phyloP scores from a whole-genome alignment of 345 rosid genomes.

The Brassica juncea region DNA sequence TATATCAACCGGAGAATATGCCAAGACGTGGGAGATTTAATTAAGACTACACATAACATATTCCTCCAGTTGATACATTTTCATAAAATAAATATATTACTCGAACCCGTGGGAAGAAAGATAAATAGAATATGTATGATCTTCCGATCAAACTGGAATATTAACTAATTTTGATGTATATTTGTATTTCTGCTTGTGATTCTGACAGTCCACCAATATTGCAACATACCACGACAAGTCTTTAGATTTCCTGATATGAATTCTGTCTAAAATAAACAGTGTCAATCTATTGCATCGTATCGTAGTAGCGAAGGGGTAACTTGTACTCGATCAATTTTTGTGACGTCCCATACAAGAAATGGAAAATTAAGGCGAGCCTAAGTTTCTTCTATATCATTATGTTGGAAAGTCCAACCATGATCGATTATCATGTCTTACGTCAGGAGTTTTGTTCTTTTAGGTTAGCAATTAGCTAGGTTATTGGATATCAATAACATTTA shows the following conservation, averaged over 20 bases:
- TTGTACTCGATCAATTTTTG: conserved; percentile 14
- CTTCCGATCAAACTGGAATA: background rate
- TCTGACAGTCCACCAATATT: background rate
- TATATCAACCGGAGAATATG: conserved; percentile 29
- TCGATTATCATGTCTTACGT: background rate
- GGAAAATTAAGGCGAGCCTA: background rate
- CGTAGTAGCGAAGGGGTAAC: background rate
- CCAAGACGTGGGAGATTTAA: conserved; percentile 4
- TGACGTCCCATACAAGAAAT: conserved; percentile 23
- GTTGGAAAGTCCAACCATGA: background rate
- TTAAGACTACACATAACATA: background rate
- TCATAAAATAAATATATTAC: background rate
- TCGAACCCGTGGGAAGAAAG: background rate
- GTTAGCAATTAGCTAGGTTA: no score
- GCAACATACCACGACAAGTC: background rate
- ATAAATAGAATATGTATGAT: background rate
- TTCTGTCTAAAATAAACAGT: background rate
- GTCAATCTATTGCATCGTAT: background rate
- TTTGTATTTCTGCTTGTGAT: background rate
- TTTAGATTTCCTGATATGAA: background rate
- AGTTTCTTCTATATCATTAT: background rate
- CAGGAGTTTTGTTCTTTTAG: background rate
- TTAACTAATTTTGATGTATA: background rate
- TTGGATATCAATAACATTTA: no score
- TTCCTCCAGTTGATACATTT: conserved; percentile 12